Evolutionary conservation across 2,329 filamentous ascomycete species (phyloP).

Genomic region (Talaromyces sp.): DNA sequence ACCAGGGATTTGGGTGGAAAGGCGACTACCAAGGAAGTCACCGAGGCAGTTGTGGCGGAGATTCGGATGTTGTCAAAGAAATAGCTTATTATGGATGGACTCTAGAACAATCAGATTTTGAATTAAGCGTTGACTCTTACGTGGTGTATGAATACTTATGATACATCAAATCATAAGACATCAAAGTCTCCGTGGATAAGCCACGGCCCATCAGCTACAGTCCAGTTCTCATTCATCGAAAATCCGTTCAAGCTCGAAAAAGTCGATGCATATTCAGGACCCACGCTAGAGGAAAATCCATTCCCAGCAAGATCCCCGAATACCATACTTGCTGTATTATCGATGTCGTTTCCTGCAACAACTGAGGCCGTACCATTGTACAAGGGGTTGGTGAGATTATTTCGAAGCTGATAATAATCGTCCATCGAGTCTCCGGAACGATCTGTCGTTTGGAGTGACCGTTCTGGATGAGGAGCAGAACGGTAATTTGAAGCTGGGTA

Average conservation of each 20-base stretch:
- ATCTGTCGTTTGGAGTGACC: neutral
- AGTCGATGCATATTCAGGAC: slow-evolving; percentile 18
- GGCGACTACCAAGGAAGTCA: slow-evolving; percentile 56
- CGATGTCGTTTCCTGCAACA: slow-evolving; percentile 1
- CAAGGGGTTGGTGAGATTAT: neutral
- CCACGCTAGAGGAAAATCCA: slow-evolving; percentile 16
- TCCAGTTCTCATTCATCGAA: slow-evolving; percentile 29
- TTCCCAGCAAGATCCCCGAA: slow-evolving; percentile 20
- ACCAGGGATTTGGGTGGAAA: slow-evolving; percentile 60
- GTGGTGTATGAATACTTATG: neutral
- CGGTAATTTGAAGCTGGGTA: neutral
- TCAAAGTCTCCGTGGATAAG: slow-evolving; percentile 28
- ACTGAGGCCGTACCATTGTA: slow-evolving; percentile 9
- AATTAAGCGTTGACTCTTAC: neutral
- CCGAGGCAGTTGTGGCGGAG: slow-evolving; percentile 54
- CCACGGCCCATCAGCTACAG: slow-evolving; percentile 34
- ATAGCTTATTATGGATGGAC: neutral
- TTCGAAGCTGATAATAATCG: neutral
- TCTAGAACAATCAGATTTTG: neutral
- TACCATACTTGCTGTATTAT: slow-evolving; percentile 22
- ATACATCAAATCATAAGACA: slow-evolving; percentile 17
- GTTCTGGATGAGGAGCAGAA: neutral
- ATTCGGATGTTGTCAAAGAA: slow-evolving; percentile 45
- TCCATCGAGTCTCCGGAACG: neutral
- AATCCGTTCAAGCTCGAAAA: slow-evolving; percentile 23